These are phyloP conservation scores for Chrysoporthe deuterocubensis DNA, from an alignment of 2,329 filamentous ascomycete species.

Conservation along the genomic window DNA sequence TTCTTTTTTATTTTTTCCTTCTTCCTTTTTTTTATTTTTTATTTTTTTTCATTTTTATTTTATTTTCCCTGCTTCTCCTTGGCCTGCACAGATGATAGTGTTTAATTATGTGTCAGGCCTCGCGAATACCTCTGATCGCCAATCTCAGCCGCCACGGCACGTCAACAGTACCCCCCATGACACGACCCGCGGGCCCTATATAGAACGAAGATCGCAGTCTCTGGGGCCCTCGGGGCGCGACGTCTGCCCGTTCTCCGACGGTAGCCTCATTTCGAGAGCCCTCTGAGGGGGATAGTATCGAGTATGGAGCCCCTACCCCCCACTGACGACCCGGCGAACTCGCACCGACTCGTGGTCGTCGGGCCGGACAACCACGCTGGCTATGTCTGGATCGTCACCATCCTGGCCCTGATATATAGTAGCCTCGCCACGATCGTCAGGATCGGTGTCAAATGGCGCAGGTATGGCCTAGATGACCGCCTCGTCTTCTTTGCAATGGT, in stretches of 20 bases:
- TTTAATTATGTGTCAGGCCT: not conserved
- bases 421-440: slow-evolving; percentile 9
- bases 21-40: too few species aligned
- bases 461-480: slow-evolving; percentile 19
- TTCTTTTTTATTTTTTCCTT: too few species aligned
- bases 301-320: not conserved
- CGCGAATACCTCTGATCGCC: not conserved
- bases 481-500: slow-evolving; percentile 17
- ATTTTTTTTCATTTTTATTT: not conserved
- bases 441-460: slow-evolving; percentile 8
- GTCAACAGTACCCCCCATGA: not conserved
- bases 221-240: not conserved
- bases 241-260: not conserved
- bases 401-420: slow-evolving; percentile 15
- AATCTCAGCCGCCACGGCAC: not conserved
- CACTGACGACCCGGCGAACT: slow-evolving; percentile 3
- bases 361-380: slow-evolving; percentile 13
- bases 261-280: too few species aligned
- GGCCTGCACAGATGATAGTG: not conserved
- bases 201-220: not conserved
- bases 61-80: not conserved
- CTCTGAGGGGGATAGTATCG: not conserved
- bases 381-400: slow-evolving; percentile 20
- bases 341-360: slow-evolving; percentile 8
- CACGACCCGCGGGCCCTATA: not conserved